Conservation (phyloP, 257 asterid species). For the Gentiana straminea region DNA sequence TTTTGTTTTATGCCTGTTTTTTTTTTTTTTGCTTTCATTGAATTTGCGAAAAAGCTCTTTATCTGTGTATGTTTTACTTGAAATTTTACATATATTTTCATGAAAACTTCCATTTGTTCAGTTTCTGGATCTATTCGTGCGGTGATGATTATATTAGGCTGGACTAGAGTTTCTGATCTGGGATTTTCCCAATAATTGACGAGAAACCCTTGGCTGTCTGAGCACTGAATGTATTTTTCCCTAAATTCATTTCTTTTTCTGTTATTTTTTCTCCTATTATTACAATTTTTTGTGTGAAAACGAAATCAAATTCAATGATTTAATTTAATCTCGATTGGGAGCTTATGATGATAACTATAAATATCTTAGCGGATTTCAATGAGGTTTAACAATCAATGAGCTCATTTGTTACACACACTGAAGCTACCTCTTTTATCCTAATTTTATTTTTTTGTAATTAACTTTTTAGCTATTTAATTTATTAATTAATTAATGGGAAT, state of each 20-base stretch:
- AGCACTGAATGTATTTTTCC: constrained; percentile 21
- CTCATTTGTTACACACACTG: constrained; percentile 96
- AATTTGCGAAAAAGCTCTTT: too few species aligned
- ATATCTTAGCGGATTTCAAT: constrained; percentile 97
- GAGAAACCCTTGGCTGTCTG: constrained; percentile 61
- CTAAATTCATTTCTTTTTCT: too few species aligned
- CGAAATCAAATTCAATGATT: neutral
- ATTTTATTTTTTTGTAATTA: neutral
- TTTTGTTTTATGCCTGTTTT: neutral
- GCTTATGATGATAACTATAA: constrained; percentile 53
- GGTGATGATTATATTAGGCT: constrained; percentile 20
- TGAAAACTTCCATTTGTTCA: too few species aligned
- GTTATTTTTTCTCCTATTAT: too few species aligned
- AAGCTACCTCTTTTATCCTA: constrained; percentile 21
- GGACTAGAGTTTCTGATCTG: constrained; percentile 42
- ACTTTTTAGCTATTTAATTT: neutral
- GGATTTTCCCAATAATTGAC: constrained; percentile 21
- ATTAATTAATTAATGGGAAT: neutral
- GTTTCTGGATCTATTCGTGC: neutral
- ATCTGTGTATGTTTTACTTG: neutral
- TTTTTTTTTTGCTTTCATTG: too few species aligned
- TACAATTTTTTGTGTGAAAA: neutral
- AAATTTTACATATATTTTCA: too few species aligned
- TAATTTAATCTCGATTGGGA: neutral
- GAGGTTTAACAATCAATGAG: constrained; percentile 63